Evolutionary conservation across 306 rosid genomes (phyloP).

Genomic region (Ceratonia siliqua): DNA sequence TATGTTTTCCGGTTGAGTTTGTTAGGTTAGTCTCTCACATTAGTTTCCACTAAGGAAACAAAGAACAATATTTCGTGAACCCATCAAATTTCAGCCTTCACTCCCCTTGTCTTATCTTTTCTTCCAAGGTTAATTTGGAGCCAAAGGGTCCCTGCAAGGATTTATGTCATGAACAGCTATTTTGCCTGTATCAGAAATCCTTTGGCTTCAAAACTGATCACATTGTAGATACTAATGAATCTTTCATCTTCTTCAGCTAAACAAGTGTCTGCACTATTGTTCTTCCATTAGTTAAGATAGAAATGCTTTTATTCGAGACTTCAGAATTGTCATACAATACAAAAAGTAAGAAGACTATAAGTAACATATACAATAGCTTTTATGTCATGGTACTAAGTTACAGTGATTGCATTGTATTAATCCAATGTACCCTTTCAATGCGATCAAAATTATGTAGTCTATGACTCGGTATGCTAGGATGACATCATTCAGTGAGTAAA

Average conservation of each 20-base stretch:
- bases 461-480: constrained; percentile 11
- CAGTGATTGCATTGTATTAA: background rate
- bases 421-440: background rate
- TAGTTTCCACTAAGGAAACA: no score
- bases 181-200: background rate
- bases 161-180: background rate
- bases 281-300: background rate
- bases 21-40: no score
- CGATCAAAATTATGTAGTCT: background rate
- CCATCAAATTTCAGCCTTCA: no score
- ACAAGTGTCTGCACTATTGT: background rate
- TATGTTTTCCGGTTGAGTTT: no score
- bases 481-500: constrained; percentile 13
- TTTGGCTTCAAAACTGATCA: background rate
- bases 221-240: background rate
- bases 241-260: background rate
- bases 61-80: no score
- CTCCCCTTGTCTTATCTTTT: background rate
- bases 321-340: background rate
- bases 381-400: background rate
- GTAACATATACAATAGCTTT: background rate
- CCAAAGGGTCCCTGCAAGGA: background rate
- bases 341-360: background rate
- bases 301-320: background rate
- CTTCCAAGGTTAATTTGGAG: background rate